A percentile compares a stretch with the other conserved stretches of the same genome.
Conservation (phyloP, 73 alveolate genomes). For the Paraurostyla sp. region DNA sequence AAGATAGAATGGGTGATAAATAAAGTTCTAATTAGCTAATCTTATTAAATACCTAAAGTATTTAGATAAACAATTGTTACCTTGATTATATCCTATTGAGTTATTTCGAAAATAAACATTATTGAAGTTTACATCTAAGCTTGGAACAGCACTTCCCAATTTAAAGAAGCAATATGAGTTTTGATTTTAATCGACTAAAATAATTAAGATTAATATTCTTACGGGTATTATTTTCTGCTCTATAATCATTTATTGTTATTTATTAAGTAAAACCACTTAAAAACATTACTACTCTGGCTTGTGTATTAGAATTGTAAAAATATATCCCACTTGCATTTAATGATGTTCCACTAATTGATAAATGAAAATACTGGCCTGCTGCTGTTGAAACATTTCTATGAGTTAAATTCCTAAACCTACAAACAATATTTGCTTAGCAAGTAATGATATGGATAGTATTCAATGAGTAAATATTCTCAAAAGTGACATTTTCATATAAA, state of each 20-base stretch:
- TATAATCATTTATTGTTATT: neutral
- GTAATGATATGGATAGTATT: no score
- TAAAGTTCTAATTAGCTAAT: neutral
- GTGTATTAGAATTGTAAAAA: neutral
- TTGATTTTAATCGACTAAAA: neutral
- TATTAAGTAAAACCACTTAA: no score
- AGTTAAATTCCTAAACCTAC: no score
- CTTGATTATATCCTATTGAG: neutral
- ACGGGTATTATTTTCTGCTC: constrained; percentile 13
- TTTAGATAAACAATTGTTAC: neutral
- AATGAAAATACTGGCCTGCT: no score
- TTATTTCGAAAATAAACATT: neutral
- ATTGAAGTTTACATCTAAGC: neutral
- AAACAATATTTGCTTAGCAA: no score
- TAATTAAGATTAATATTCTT: neutral
- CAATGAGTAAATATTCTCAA: no score
- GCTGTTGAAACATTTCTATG: no score
- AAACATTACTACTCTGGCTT: neutral
- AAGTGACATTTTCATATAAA: no score
- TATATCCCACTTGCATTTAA: neutral
- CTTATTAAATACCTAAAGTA: neutral
- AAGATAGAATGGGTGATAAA: constrained; percentile 10
- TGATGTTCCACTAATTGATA: no score
- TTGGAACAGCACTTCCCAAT: neutral
- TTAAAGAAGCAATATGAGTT: neutral